Evolutionary conservation across 768 basidiomycete species (phyloP), one percentile per base, ranked within the genome.

Genomic region (Mycena albidolilacea): DNA sequence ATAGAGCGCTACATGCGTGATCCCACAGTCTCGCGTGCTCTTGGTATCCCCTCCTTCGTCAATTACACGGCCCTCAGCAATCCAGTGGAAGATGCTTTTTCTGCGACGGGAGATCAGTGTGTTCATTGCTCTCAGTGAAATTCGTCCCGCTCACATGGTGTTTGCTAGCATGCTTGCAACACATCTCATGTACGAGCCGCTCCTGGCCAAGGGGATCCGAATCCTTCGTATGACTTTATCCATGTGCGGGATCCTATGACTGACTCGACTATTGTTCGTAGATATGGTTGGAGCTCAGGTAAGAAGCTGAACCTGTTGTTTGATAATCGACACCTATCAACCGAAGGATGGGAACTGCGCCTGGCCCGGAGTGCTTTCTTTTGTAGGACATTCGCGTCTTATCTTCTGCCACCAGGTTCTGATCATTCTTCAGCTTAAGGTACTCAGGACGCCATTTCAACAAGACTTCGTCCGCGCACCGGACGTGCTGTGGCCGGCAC

Each of bases 401-500:
- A 50, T 15, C 10, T 21, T 2, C 3, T 30, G 17, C 8, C n/a
- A 0, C 23, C 12, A 38, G 7, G 57, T 54, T 54, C 38, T 7
- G 35, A 15, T 17, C 35, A 5, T 15, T 41, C 48, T 21, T 75
- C 77, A 71, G 70, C 73, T 80, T 37, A 77, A 75, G 35, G 68
- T 75, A 60, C 54, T 80, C 11, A 60, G 57, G n/a, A 70, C 73
- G 2, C 78, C 75, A 12, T 78, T 76, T 59, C 80, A 78, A 39
- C 52, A 72, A 14, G 71, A 65, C 4, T 82, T 81, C 58, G 59
- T 73, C 38, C 38, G 23, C 14, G 71, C 78, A 2, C 74, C 77
- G 0, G 81, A 81, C 50, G 48, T 80, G 9, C 77, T 78, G 8
- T 81, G 80, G 80, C 74, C 71, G 7, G 55, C 68, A 19, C 71